Percentiles rank a stretch among this genome's conserved stretches.
These are phyloP conservation scores for Phlyctochytrium bullatum DNA, from an alignment of 192 early-diverging fungal genomes.

Conservation along the genomic window DNA sequence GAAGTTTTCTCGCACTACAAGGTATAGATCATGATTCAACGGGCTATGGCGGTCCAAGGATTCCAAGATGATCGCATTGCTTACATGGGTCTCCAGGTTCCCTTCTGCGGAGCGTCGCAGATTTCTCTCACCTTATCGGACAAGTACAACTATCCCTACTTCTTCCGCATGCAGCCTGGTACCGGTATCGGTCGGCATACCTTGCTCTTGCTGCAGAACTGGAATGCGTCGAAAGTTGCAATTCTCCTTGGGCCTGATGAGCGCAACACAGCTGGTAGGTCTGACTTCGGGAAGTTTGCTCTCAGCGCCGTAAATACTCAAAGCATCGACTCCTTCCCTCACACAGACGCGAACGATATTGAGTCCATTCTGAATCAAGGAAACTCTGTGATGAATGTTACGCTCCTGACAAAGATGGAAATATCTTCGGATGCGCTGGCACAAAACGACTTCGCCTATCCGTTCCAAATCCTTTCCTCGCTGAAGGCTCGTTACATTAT, in stretches of 20 bases:
- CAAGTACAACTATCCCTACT: slow-evolving; percentile 23
- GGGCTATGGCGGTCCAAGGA: neutral
- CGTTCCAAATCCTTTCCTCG: slow-evolving; percentile 12
- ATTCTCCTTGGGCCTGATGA: slow-evolving; percentile 7
- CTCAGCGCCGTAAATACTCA: neutral
- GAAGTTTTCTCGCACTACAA: slow-evolving; percentile 5
- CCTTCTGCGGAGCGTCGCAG: slow-evolving; percentile 25
- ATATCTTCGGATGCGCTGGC: slow-evolving; percentile 14
- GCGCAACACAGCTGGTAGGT: slow-evolving; percentile 13
- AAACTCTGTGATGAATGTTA: slow-evolving; percentile 5
- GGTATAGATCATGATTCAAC: neutral
- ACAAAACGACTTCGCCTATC: slow-evolving; percentile 19
- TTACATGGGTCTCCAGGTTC: slow-evolving; percentile 15
- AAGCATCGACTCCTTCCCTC: neutral
- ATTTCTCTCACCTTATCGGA: slow-evolving; percentile 13
- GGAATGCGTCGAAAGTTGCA: slow-evolving; percentile 20
- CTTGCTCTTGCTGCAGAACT: neutral
- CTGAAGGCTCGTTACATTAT: slow-evolving; percentile 14
- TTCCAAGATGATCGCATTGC: too few relatives aligned
- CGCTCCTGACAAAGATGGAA: slow-evolving; percentile 17
- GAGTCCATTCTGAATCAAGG: slow-evolving; percentile 6
- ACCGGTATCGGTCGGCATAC: slow-evolving; percentile 19
- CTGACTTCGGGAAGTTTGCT: neutral
- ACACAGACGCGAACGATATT: slow-evolving; percentile 18
- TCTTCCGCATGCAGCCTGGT: slow-evolving; percentile 17